Conservation (phyloP, 345 rosid species). For the Brassica carinata region DNA sequence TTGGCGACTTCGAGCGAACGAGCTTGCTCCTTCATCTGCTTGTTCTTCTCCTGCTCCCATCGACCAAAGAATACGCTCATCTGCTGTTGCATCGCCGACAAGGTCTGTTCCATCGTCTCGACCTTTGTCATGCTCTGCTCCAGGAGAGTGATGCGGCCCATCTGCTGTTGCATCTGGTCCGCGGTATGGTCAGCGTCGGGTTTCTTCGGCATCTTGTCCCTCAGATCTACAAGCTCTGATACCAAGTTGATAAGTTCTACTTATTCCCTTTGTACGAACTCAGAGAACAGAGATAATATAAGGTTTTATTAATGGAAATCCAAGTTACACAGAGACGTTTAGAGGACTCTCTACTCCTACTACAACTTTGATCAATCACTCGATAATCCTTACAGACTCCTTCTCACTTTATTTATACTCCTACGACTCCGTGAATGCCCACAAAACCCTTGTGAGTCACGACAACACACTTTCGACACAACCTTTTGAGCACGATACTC, state of each 20-base stretch:
- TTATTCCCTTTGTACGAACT: not conserved
- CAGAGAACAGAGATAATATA: no score
- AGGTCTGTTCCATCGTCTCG: not conserved
- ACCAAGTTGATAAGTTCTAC: not conserved
- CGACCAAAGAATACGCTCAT: not conserved
- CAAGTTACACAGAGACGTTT: no score
- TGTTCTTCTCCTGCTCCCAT: not conserved
- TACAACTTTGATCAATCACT: no score
- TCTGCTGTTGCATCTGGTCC: not conserved
- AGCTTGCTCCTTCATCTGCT: not conserved
- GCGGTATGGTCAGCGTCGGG: not conserved
- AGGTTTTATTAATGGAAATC: no score
- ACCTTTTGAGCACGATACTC: no score
- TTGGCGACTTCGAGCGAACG: not conserved
- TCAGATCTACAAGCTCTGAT: no score
- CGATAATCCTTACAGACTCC: no score
- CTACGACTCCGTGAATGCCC: no score
- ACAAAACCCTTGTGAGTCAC: no score
- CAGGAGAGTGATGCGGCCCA: not conserved
- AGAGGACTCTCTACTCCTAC: no score
- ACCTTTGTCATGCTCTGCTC: not conserved
- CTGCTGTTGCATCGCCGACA: not conserved
- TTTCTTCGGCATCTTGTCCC: not conserved
- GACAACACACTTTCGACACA: no score
- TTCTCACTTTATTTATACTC: no score